These are phyloP conservation scores for Trichoderma asperelloides DNA, from an alignment of 495 filamentous ascomycete genomes.

Conservation along the genomic window DNA sequence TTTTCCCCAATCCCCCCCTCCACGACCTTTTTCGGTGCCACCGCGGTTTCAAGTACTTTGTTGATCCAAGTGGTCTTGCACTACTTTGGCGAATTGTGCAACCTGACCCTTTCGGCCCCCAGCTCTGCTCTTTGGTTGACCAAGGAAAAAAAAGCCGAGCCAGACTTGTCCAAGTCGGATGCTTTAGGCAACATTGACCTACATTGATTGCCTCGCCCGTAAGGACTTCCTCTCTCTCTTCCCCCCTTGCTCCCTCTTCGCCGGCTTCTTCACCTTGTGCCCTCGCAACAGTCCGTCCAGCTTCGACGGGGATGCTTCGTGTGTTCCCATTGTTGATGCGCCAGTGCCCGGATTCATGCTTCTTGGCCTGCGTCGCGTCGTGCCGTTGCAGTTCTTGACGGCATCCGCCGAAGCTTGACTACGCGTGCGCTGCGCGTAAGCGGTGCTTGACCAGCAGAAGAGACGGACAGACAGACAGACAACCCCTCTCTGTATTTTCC, in stretches of 20 bases:
- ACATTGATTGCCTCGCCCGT: conserved; percentile 6
- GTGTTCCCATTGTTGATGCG: conserved; percentile 2
- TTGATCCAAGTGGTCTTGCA: conserved; percentile 6
- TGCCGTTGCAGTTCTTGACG: not conserved
- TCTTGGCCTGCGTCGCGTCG: conserved; percentile 6
- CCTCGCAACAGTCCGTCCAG: not conserved
- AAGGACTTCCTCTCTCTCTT: not conserved
- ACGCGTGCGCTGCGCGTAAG: conserved; percentile 1
- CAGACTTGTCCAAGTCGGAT: conserved; percentile 3
- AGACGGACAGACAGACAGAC: not conserved
- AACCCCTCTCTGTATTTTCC: not conserved
- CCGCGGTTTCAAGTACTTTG: not conserved
- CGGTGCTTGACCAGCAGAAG: not conserved
- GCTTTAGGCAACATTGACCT: conserved; percentile 9
- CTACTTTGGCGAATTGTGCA: conserved; percentile 5
- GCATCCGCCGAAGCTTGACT: not conserved
- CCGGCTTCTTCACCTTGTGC: conserved; percentile 4
- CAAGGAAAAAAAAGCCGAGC: conserved; percentile 7
- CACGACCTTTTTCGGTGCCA: conserved; percentile 1
- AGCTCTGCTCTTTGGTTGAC: conserved; percentile 3
- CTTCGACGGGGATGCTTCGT: not conserved
- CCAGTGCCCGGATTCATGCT: not conserved
- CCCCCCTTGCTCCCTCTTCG: not conserved
- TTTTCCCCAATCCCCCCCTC: not conserved
- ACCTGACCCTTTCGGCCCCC: conserved; percentile 7